phyloP scores from a whole-genome alignment of 495 filamentous ascomycete species.

The Pseudoneurospora amorphoporcata region DNA sequence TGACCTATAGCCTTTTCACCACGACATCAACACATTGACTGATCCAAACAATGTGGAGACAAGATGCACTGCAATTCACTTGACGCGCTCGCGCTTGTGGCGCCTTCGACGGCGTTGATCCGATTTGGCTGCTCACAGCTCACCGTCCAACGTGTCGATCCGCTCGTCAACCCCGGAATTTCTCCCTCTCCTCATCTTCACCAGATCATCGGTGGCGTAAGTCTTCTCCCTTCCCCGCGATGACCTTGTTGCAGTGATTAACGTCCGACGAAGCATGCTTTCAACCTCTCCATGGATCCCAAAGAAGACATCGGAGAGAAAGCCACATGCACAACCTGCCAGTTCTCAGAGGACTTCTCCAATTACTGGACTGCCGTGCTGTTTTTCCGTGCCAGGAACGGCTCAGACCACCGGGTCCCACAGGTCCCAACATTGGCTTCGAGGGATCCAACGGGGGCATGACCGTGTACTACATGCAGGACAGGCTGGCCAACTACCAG shows the following conservation, averaged over 20 bases:
- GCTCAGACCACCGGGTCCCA: conserved; percentile 28
- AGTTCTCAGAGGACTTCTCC: conserved; percentile 31
- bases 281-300: conserved; percentile 23
- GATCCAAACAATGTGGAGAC: neutral
- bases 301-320: conserved; percentile 21
- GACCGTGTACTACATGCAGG: conserved; percentile 39
- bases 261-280: conserved; percentile 2
- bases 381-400: conserved; percentile 28
- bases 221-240: conserved; percentile 27
- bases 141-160: conserved; percentile 33
- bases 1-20: neutral
- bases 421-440: conserved; percentile 34
- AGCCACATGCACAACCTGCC: conserved; percentile 31
- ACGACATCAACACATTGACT: neutral
- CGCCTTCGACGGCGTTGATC: conserved; percentile 30
- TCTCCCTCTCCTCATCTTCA: conserved; percentile 34
- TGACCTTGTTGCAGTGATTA: neutral
- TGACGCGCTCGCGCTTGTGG: conserved; percentile 29
- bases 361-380: conserved; percentile 38
- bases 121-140: conserved; percentile 38
- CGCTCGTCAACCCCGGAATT: conserved; percentile 29
- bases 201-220: conserved; percentile 41
- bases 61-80: conserved; percentile 31
- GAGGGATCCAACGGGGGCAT: conserved; percentile 30
- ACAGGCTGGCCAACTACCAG: conserved; percentile 29